Base-by-base conservation (phyloP, 768 basidiomycete species). In the Mycena indigotica region DNA sequence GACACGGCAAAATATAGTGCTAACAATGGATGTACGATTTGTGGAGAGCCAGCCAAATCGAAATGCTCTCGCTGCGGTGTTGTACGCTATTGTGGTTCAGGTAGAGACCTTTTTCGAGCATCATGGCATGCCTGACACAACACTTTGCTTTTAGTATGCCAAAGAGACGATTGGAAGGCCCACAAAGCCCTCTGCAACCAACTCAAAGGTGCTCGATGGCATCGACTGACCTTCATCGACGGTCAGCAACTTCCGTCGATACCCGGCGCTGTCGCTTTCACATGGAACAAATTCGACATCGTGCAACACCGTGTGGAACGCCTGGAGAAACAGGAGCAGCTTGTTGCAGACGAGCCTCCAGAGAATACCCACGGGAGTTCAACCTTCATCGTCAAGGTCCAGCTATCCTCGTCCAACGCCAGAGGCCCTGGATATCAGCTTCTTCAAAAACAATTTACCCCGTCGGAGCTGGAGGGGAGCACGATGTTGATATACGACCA, bases 401-500 rank as follows among this genome's bases (percentile, higher is more conserved):
- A 52, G 50, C 16, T 57, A 3, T 29, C 29, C 0, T 10, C 38
- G 1, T 26, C 48, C 12, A 12, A 26, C 40, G 55, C 32, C 32
- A 26, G 29, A 13, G 29, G 45, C 5, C 26, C 45, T 23, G 35
- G 12, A n/a, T n/a, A 38, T 23, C 53, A n/a, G 53, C 28, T 19
- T 39, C 16, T 38, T n/a, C 16, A 46, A 24, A 8, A 28, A 30
- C 2, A 44, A 55, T 17, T 13, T 4, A n/a, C 45, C 38, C 13
- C 41, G 30, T n/a, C 54, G 45, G 30, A 12, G 28, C 48, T 10
- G 17, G 49, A 41, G 16, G 55, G 35, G 32, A 49, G 30, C 19
- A 19, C 48, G 19, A 46, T 57, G 28, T 45, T 52, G 50, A 44
- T 57, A 2, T 57, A 57, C 25, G 56, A 57, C 51, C 50, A 51